phyloP scores from a whole-genome alignment of 2,329 filamentous ascomycete species.

The Colletotrichum simmondsii region DNA sequence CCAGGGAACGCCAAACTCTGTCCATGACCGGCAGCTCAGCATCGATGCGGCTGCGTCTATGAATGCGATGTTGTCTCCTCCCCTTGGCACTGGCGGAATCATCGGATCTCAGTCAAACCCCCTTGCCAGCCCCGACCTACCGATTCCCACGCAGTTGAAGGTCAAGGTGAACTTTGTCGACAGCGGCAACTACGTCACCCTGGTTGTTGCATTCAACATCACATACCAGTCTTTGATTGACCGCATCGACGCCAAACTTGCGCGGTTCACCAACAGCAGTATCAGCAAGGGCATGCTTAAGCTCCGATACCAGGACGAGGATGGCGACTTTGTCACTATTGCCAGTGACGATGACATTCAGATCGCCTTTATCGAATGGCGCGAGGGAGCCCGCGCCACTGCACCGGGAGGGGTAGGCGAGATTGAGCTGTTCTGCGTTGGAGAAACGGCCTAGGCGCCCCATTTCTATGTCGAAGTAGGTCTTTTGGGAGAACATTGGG shows the following conservation, averaged over 20 bases:
- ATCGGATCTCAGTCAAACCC: slow-evolving; percentile 41
- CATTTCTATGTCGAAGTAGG: slow-evolving; percentile 32
- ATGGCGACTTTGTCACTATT: slow-evolving; percentile 93
- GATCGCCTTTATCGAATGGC: slow-evolving; percentile 94
- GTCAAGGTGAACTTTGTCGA: slow-evolving; percentile 91
- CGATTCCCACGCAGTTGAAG: slow-evolving; percentile 82
- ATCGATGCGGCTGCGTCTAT: slow-evolving; percentile 47
- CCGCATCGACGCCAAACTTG: slow-evolving; percentile 94
- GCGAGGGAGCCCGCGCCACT: slow-evolving; percentile 71
- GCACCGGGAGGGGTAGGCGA: slow-evolving; percentile 81
- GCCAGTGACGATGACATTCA: slow-evolving; percentile 97
- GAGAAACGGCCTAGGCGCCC: slow-evolving; percentile 50
- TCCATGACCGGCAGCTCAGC: slow-evolving; percentile 48
- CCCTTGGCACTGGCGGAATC: slow-evolving; percentile 48
- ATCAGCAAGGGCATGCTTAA: slow-evolving; percentile 86
- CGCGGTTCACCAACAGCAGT: slow-evolving; percentile 84
- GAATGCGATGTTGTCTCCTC: slow-evolving; percentile 55
- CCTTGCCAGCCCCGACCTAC: slow-evolving; percentile 60
- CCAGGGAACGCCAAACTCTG: slow-evolving; percentile 56
- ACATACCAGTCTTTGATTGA: slow-evolving; percentile 93
- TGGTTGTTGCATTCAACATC: slow-evolving; percentile 97
- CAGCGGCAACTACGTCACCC: slow-evolving; percentile 84
- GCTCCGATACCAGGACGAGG: slow-evolving; percentile 90
- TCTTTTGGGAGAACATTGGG: slow-evolving; percentile 24
- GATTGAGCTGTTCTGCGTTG: slow-evolving; percentile 86